phyloP scores from a whole-genome alignment of 148 eudicot species.

The Tetragonia tetragonoides region DNA sequence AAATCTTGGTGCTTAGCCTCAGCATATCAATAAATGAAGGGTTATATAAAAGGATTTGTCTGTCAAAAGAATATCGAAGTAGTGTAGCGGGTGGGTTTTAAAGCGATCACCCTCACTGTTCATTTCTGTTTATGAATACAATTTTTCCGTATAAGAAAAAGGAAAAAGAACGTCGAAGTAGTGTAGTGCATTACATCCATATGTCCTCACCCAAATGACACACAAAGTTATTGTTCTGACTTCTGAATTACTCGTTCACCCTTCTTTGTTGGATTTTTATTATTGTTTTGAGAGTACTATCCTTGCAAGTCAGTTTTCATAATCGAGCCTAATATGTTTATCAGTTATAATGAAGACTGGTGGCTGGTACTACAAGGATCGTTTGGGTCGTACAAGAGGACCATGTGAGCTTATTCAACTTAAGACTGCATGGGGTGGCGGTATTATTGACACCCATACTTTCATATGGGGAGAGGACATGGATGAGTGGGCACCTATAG shows the following conservation, averaged over 20 bases:
- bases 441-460: slow-evolving; percentile 83
- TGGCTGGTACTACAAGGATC: slow-evolving; percentile 81
- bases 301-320: neutral
- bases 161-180: neutral
- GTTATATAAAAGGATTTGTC: no score
- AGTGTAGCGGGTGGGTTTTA: neutral
- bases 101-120: no score
- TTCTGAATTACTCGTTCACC: neutral
- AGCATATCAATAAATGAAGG: no score
- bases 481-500: slow-evolving; percentile 99
- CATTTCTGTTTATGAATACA: no score
- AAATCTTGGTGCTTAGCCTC: neutral
- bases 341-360: slow-evolving; percentile 83
- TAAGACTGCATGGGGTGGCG: slow-evolving; percentile 91
- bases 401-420: slow-evolving; percentile 89
- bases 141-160: no score
- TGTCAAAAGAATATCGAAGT: neutral
- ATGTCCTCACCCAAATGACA: neutral
- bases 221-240: neutral
- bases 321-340: slow-evolving; percentile 6
- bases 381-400: slow-evolving; percentile 89
- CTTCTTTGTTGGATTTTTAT: no score
- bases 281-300: neutral
- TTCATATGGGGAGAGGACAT: slow-evolving; percentile 94
- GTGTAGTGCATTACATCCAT: neutral